Conservation (phyloP, 1,284 basidiomycete species). For the Meripilus lineatus region DNA sequence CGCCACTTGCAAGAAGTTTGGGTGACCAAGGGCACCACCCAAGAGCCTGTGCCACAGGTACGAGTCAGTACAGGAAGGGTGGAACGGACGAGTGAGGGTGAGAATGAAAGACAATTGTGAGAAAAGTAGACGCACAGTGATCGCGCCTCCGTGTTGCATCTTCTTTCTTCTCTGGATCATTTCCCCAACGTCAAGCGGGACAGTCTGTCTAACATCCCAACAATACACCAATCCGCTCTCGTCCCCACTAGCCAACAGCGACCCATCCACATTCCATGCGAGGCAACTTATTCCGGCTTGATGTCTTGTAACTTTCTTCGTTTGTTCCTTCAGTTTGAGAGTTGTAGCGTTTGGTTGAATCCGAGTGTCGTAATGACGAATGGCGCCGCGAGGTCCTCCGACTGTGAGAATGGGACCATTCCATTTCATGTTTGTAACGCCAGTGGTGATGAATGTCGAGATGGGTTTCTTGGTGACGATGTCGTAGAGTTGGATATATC, state of each 20-base stretch:
- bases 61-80: constrained; percentile 1
- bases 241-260: constrained; percentile 49
- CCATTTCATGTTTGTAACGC: constrained; percentile 44
- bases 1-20: constrained; percentile 82
- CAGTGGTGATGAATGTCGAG: constrained; percentile 38
- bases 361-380: constrained; percentile 50
- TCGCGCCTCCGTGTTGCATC: constrained; percentile 27
- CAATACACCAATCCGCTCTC: constrained; percentile 44
- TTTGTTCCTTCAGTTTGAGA: constrained; percentile 53
- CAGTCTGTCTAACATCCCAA: constrained; percentile 44
- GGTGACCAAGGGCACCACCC: constrained; percentile 92
- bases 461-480: constrained; percentile 40
- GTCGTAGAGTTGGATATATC: constrained; percentile 49
- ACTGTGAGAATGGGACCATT: constrained; percentile 42
- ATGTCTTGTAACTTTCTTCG: constrained; percentile 45
- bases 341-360: constrained; percentile 31
- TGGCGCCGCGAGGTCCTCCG: constrained; percentile 43
- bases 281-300: constrained; percentile 42
- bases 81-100: constrained; percentile 1
- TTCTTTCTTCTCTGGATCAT: constrained; percentile 48
- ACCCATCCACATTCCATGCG: constrained; percentile 45
- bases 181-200: constrained; percentile 51
- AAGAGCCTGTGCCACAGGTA: constrained; percentile 71
- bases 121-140: constrained; percentile 22
- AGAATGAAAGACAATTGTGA: constrained; percentile 3